Conservation (phyloP, 345 rosid genomes). For the Populus pruinosa region DNA sequence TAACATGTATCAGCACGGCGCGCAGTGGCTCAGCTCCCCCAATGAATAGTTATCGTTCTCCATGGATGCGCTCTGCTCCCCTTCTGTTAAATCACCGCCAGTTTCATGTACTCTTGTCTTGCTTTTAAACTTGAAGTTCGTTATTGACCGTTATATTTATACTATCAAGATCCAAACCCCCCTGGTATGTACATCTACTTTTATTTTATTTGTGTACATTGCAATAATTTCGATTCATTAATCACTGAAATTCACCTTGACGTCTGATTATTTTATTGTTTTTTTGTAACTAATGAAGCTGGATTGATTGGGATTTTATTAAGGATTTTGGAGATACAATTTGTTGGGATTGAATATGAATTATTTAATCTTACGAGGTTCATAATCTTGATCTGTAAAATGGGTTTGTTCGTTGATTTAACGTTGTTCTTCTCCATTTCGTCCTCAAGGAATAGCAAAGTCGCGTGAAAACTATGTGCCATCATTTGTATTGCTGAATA, state of each 20-base stretch:
- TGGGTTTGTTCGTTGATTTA: not conserved
- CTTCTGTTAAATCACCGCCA: conserved; percentile 27
- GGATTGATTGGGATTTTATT: not conserved
- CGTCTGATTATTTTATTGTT: not conserved
- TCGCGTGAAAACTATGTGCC: not conserved
- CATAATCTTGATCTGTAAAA: not conserved
- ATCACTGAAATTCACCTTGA: not conserved
- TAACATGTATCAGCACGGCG: conserved; percentile 11
- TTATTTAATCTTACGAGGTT: not conserved
- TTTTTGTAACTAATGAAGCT: not conserved
- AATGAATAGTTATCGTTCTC: conserved; percentile 23
- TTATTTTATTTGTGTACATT: not conserved
- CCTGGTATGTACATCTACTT: not conserved
- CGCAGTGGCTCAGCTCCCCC: conserved; percentile 26
- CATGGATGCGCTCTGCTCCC: conserved; percentile 36
- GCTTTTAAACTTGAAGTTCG: conserved; percentile 9
- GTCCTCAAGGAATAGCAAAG: not conserved
- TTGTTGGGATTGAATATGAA: not conserved
- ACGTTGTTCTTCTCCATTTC: not conserved
- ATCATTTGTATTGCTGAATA: not conserved
- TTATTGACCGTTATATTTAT: conserved; percentile 26
- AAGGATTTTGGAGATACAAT: not conserved
- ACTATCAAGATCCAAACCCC: not conserved
- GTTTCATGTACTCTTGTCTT: not conserved
- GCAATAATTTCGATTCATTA: not conserved